These are phyloP conservation scores for Mytilinidion resinicola DNA, from an alignment of 495 filamentous ascomycete species.

Conservation along the genomic window DNA sequence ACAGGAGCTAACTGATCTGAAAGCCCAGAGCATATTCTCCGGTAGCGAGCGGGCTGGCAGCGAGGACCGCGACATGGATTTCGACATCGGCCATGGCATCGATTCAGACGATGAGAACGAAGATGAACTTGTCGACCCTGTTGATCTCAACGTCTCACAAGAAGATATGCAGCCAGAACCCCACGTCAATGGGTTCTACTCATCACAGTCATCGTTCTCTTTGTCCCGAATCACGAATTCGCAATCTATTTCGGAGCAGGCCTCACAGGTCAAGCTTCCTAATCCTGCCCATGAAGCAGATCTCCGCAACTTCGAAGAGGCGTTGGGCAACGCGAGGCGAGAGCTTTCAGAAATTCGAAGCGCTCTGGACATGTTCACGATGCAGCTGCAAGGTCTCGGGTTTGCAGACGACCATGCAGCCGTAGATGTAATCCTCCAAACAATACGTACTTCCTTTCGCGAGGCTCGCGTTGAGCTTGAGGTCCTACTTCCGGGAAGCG, in stretches of 20 bases:
- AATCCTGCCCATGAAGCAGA: conserved; percentile 29
- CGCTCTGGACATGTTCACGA: conserved; percentile 22
- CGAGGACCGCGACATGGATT: conserved; percentile 1
- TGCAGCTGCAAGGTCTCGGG: conserved; percentile 33
- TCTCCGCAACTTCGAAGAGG: conserved; percentile 27
- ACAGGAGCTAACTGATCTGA: conserved; percentile 18
- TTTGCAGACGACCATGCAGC: conserved; percentile 18
- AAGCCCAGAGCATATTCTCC: conserved; percentile 1
- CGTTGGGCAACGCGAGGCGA: conserved; percentile 17
- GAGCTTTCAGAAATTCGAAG: conserved; percentile 23
- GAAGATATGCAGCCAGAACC: conserved; percentile 13
- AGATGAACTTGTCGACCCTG: conserved; percentile 24
- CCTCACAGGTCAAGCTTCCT: conserved; percentile 16
- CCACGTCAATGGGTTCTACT: conserved; percentile 14
- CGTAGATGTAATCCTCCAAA: conserved; percentile 19
- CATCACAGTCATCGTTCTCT: conserved; percentile 2
- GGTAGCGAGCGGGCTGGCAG: background rate
- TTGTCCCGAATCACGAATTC: background rate
- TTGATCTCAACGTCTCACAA: conserved; percentile 22
- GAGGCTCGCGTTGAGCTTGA: conserved; percentile 29
- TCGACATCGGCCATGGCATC: conserved; percentile 6
- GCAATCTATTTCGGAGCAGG: conserved; percentile 7
- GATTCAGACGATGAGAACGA: conserved; percentile 20
- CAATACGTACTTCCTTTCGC: conserved; percentile 31
- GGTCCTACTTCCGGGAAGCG: conserved; percentile 23